These are phyloP conservation scores for Rhynchospora breviuscula DNA, from an alignment of 176 grass and related monocot genomes.

Conservation along the genomic window DNA sequence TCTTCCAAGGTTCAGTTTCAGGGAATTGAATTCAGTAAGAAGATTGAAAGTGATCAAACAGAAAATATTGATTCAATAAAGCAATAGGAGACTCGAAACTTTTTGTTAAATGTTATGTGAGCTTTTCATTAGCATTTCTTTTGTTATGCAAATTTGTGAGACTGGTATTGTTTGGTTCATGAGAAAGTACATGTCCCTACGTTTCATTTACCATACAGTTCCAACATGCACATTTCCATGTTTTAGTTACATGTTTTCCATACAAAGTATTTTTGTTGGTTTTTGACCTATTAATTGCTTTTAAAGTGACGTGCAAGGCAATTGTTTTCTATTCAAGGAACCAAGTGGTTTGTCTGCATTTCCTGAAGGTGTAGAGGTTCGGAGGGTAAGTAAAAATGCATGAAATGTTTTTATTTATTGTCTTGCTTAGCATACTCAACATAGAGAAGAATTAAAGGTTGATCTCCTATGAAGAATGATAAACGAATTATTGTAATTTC, in stretches of 20 bases:
- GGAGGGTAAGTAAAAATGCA: too few relatives aligned
- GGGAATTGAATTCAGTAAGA: constrained; percentile 73
- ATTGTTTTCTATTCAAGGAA: too few relatives aligned
- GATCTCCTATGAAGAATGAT: not conserved
- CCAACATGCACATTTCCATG: not conserved
- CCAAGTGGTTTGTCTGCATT: too few relatives aligned
- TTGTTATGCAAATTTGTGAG: not conserved
- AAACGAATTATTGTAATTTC: not conserved
- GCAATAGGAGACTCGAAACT: constrained; percentile 41
- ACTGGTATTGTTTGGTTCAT: not conserved
- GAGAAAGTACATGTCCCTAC: not conserved
- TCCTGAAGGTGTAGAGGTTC: too few relatives aligned
- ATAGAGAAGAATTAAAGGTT: too few relatives aligned
- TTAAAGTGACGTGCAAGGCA: too few relatives aligned
- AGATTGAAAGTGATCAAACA: constrained; percentile 35
- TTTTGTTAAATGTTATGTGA: constrained; percentile 29
- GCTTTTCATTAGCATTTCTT: not conserved
- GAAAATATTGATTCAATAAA: constrained; percentile 19
- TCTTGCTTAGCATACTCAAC: too few relatives aligned
- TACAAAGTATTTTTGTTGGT: too few relatives aligned
- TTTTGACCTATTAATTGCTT: too few relatives aligned
- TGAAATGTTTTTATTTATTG: too few relatives aligned
- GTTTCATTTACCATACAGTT: not conserved
- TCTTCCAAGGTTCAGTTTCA: constrained; percentile 84
- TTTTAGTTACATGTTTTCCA: not conserved